Base-by-base conservation (phyloP, 495 filamentous ascomycete genomes). In the Pyronema omphalodes region DNA sequence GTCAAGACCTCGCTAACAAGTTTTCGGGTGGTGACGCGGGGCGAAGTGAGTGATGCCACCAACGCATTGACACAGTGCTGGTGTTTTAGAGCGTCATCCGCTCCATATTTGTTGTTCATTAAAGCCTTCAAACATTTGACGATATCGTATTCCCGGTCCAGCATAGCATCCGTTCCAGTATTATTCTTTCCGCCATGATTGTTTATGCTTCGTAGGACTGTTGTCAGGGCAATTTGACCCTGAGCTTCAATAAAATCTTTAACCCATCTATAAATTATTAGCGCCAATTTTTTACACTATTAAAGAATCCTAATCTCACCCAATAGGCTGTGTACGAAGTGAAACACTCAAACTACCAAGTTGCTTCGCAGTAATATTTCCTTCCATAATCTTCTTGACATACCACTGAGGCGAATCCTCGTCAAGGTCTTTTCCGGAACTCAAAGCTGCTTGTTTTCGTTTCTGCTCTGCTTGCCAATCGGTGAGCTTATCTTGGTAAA, bases 21-120 rank as follows among this genome's bases (percentile, higher is more conserved):
- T 67, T 94, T 96, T 58, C 91, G 75, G 0, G 91, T 95, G 33
- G 87, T 88, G 48, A 98, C 72, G 41, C 91, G 81, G 5, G 89
- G 85, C 0, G 88, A 94, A 37, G 86, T 82, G 44, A 98, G 71
- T 19, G 86, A 93, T 46, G 79, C 89, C 51, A 83, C 85, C 37
- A 98, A 75, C 8, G 93, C 84, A 52, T 87, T 82, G 53, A 95
- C 80, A 55, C 95, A 83, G 60, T 85, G 80, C 61, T 91, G 83
- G 66, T 98, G 91, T 37, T 75, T 71, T 45, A 98, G 73, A n/a
- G 93, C 91, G 75, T 98, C 88, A 60, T 98, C 93, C 34, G 91
- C 93, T 44, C 91, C 91, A 68, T 89, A 96, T 63, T 94, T 94
- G 74, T 93, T 98, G 75, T 98, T 98, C 83, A 96, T 93, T 46